Evolutionary conservation across 1,139 yeast genomes (phyloP), one percentile per base, ranked within the genome.

Genomic region (Pichia sp.): DNA sequence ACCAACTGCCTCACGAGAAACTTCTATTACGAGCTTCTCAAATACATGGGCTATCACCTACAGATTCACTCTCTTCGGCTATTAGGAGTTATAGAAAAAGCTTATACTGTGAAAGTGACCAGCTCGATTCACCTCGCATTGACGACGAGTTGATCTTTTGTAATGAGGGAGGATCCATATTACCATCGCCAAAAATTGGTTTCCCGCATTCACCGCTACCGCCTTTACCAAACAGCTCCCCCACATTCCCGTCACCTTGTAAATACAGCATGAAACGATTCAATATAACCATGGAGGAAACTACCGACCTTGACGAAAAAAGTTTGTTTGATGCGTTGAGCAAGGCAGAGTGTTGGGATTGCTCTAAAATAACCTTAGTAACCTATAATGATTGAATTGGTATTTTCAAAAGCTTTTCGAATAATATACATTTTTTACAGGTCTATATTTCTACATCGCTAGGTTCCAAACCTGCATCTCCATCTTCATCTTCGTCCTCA

Each of bases 241-340:
- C 41, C 7, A 7, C 25, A 39, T 39, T 16, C n/a, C 10, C 26
- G 16, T 18, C 41, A 7, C 41, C 41, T 12, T 39, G 13, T 19
- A 16, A 21, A 16, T 19, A 22, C 4, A 23, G 23, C 28, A 9
- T 25, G 13, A 19, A 26, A 12, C 23, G 12, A 7, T 13, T 9
- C 7, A 42, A 19, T 19, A 28, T 26, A n/a, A 10, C n/a, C 9
- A 18, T 12, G 18, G 21, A 28, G 9, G 23, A 25, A 23, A 50
- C 47, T 9, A 10, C 28, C 12, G 53, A 49, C 36, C 3, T 26
- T 4, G 58, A 51, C 23, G 55, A 54, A 10, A 53, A 46, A n/a
- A 52, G 56, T 31, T n/a, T 55, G 3, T 52, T 55, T 40, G 57
- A 54, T 34, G 52, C 50, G 2, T 36, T 55, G 13, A 54, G 52